A percentile compares a stretch with the other conserved stretches of the same genome.
Evolutionary conservation across 371 early-diverging fungal species (phyloP).

Genomic region (Batkoa obscura): DNA sequence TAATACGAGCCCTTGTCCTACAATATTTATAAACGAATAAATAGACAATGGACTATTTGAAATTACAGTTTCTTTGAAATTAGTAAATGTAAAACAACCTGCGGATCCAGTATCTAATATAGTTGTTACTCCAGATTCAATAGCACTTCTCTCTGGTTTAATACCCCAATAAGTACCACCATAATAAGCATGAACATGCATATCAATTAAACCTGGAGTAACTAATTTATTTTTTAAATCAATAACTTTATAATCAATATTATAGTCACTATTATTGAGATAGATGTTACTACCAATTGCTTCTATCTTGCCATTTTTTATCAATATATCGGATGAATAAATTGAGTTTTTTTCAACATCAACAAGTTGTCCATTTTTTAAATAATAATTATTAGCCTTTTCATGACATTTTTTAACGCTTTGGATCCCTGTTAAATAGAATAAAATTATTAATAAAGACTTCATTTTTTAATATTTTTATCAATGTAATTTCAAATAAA

Average conservation of each 20-base stretch:
- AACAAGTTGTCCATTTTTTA: too few species aligned
- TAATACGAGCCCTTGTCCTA: conserved; percentile 8
- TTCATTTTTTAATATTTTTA: too few species aligned
- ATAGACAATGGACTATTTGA: conserved; percentile 5
- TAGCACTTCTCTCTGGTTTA: conserved; percentile 10
- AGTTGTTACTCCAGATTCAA: conserved; percentile 11
- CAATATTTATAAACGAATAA: conserved; percentile 9
- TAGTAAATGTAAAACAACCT: conserved; percentile 11
- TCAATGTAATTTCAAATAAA: too few species aligned
- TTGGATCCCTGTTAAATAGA: too few species aligned
- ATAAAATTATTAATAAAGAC: too few species aligned
- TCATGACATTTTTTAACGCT: too few species aligned
- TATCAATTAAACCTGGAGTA: conserved; percentile 12
- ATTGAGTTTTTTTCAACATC: too few species aligned
- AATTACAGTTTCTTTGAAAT: conserved; percentile 9
- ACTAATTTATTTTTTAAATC: conserved; percentile 9
- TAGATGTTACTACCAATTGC: too few species aligned
- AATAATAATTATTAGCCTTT: too few species aligned
- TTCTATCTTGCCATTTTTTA: too few species aligned
- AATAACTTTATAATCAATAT: not conserved
- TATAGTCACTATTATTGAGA: too few species aligned
- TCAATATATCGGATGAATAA: too few species aligned
- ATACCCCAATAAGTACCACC: conserved; percentile 14
- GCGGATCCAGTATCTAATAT: conserved; percentile 12
- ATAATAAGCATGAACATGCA: conserved; percentile 13